Evolutionary conservation across 2,329 filamentous ascomycete genomes (phyloP).

Genomic region (Colletotrichum incanum): DNA sequence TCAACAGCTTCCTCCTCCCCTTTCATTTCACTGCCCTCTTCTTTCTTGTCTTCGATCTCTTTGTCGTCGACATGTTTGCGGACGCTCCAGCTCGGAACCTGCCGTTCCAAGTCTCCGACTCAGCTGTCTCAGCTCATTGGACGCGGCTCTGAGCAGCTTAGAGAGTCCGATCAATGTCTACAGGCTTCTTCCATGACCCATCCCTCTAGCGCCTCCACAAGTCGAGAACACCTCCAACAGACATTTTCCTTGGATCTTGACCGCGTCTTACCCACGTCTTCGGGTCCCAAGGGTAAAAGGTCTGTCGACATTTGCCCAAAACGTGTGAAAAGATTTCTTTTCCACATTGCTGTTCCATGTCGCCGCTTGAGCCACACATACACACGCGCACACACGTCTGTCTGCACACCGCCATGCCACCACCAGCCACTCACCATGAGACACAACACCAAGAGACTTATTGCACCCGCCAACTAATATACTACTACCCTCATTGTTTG

Average conservation of each 20-base stretch:
- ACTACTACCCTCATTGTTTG: background rate
- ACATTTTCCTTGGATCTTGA: conserved; percentile 29
- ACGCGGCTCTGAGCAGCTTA: background rate
- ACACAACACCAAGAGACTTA: background rate
- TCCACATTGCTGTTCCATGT: background rate
- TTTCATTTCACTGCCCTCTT: background rate
- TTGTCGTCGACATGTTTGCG: conserved; percentile 4
- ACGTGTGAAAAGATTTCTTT: background rate
- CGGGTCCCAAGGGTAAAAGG: conserved; percentile 1
- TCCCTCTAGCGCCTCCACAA: conserved; percentile 10
- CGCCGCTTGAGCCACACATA: background rate
- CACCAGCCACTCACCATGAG: conserved; percentile 2
- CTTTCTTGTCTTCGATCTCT: background rate
- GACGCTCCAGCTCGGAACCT: background rate
- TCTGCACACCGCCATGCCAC: background rate
- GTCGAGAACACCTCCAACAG: conserved; percentile 24
- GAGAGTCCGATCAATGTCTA: conserved; percentile 1
- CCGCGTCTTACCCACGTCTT: conserved; percentile 15
- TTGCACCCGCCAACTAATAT: background rate
- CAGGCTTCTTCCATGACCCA: conserved; percentile 27
- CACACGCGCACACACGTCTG: background rate
- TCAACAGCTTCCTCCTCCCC: background rate
- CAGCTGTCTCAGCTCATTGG: conserved; percentile 13
- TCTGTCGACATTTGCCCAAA: conserved; percentile 12
- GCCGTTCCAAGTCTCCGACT: background rate